phyloP scores from a whole-genome alignment of 176 grass and related monocot genomes.

The Saccharum officinarum region DNA sequence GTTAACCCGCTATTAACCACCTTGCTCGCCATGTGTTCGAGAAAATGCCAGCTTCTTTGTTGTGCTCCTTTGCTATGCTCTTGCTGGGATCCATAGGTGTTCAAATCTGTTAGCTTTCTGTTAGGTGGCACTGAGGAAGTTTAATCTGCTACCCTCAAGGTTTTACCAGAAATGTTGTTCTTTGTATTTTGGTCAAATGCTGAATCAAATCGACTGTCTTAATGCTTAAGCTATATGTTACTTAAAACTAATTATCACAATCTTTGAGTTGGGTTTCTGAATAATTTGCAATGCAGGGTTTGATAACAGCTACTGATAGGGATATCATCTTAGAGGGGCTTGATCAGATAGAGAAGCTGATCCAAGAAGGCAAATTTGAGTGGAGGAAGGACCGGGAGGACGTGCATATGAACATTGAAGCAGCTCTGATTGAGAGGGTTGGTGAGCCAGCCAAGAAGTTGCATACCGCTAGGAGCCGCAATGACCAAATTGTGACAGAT shows the following conservation, averaged over 20 bases:
- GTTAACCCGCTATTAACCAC: background rate
- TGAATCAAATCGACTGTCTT: background rate
- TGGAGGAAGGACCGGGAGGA: slow-evolving; percentile 91
- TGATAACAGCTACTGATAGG: slow-evolving; percentile 78
- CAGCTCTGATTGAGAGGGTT: slow-evolving; percentile 81
- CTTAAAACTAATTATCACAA: background rate
- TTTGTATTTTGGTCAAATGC: background rate
- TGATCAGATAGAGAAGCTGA: slow-evolving; percentile 80
- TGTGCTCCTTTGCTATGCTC: background rate
- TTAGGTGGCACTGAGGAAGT: background rate
- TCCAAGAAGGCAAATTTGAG: slow-evolving; percentile 84
- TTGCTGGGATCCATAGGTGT: background rate
- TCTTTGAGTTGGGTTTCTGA: background rate
- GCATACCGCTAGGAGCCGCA: slow-evolving; percentile 93
- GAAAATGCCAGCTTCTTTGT: slow-evolving; percentile 18
- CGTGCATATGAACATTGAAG: slow-evolving; percentile 99
- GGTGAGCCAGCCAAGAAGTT: slow-evolving; percentile 97
- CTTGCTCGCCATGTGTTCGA: slow-evolving; percentile 35
- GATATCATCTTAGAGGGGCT: slow-evolving; percentile 81
- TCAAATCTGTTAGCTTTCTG: background rate
- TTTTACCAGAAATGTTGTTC: background rate
- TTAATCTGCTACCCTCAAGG: background rate
- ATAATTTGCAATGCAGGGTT: slow-evolving; percentile 63
- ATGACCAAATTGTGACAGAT: slow-evolving; percentile 94
- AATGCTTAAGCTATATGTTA: background rate